These are phyloP conservation scores for Cyberlindnera amylophila DNA, from an alignment of 805 yeast genomes.

Conservation along the genomic window DNA sequence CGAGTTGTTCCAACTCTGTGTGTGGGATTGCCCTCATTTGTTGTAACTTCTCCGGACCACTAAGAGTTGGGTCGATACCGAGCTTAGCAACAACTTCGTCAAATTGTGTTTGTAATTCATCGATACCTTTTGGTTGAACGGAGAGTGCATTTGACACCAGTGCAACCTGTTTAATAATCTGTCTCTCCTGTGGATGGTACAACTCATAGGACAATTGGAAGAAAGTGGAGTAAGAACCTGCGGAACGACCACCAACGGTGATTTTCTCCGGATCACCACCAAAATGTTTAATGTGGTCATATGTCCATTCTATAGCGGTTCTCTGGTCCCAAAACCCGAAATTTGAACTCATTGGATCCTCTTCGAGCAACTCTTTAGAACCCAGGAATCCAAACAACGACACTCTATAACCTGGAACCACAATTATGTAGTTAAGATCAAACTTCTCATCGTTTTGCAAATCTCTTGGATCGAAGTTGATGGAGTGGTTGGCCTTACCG, in stretches of 20 bases:
- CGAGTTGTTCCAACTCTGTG: constrained; percentile 4
- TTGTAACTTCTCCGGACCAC: constrained; percentile 13
- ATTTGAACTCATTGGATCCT: constrained; percentile 30
- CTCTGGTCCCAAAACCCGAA: constrained; percentile 41
- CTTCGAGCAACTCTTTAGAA: constrained; percentile 22
- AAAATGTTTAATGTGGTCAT: constrained; percentile 37
- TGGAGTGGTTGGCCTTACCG: constrained; percentile 16
- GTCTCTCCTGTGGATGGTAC: constrained; percentile 37
- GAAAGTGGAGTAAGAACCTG: constrained; percentile 44
- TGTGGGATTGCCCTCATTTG: constrained; percentile 23
- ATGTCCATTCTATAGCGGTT: constrained; percentile 43
- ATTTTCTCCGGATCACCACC: constrained; percentile 45
- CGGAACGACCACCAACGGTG: constrained; percentile 44
- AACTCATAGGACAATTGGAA: constrained; percentile 40
- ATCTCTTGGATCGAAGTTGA: constrained; percentile 15
- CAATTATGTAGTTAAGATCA: constrained; percentile 27
- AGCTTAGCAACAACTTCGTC: constrained; percentile 32
- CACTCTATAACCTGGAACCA: constrained; percentile 38
- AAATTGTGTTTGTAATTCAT: constrained; percentile 28
- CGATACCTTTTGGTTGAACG: constrained; percentile 36
- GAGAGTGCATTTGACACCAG: constrained; percentile 35
- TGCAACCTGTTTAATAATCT: constrained; percentile 35
- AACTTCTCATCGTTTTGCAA: constrained; percentile 30
- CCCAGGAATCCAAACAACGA: constrained; percentile 36
- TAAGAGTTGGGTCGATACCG: constrained; percentile 18